Evolutionary conservation across 352 stramenopile species (phyloP).

Genomic region (Pelagophyceae sp.): DNA sequence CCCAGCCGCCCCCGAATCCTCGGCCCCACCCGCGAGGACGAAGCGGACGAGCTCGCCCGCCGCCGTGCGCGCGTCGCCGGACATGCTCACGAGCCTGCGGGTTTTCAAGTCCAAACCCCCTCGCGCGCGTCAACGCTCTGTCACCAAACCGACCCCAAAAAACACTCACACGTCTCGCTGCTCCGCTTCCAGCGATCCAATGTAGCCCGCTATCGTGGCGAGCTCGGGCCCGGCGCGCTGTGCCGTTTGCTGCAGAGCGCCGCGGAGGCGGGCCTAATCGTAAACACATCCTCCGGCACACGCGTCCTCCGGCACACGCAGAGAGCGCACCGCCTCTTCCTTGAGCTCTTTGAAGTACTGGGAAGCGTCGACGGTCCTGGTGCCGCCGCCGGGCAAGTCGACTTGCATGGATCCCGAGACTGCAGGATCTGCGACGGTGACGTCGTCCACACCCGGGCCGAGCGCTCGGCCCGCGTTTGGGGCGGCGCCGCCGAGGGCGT

Average conservation of each 20-base stretch:
- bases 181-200: neutral
- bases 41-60: neutral
- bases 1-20: neutral
- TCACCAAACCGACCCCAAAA: too few species aligned
- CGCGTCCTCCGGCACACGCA: neutral
- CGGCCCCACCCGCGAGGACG: neutral
- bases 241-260: too few species aligned
- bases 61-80: neutral
- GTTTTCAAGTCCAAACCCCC: too few species aligned
- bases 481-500: conserved; percentile 44
- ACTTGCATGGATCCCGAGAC: conserved; percentile 51
- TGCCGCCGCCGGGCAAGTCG: conserved; percentile 50
- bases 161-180: neutral
- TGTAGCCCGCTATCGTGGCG: neutral
- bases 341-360: conserved; percentile 58
- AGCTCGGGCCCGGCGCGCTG: too few species aligned
- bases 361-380: conserved; percentile 54
- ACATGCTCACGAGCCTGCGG: conserved; percentile 1
- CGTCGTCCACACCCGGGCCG: conserved; percentile 22
- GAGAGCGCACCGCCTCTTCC: conserved; percentile 46
- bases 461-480: conserved; percentile 25
- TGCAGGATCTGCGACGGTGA: neutral
- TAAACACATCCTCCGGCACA: too few species aligned
- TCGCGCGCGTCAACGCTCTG: too few species aligned
- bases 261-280: too few species aligned